Evolutionary conservation across 768 basidiomycete genomes (phyloP).

Genomic region (Mycena leptocephala): DNA sequence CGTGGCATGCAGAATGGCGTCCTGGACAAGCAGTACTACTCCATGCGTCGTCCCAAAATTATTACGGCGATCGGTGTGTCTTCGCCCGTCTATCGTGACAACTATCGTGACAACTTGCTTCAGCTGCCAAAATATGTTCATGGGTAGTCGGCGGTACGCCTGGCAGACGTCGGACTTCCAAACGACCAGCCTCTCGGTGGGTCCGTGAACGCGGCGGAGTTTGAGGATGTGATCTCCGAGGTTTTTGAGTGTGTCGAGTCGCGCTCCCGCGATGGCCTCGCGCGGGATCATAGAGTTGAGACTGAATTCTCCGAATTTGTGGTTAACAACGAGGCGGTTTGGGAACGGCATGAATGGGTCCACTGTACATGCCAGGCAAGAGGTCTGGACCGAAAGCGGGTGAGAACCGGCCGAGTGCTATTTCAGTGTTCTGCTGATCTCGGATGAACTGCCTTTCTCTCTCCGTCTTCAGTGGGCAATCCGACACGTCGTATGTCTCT

Average conservation of each 20-base stretch:
- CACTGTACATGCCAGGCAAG: constrained; percentile 60
- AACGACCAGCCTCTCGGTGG: constrained; percentile 36
- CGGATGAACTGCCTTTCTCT: too few relatives aligned
- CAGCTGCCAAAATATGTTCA: constrained; percentile 50
- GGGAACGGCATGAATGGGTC: constrained; percentile 57
- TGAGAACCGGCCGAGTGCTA: constrained; percentile 40
- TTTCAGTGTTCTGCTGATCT: not conserved
- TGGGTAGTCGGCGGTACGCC: constrained; percentile 46
- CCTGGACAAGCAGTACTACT: too few relatives aligned
- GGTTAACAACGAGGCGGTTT: constrained; percentile 57
- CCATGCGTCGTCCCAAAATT: not conserved
- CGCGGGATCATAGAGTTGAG: not conserved
- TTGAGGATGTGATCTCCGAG: constrained; percentile 44
- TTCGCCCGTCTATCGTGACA: constrained; percentile 18
- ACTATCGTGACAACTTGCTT: constrained; percentile 44
- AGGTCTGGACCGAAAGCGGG: constrained; percentile 51
- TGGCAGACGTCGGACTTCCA: constrained; percentile 58
- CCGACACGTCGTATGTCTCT: too few relatives aligned
- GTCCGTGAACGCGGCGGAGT: constrained; percentile 26
- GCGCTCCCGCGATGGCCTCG: constrained; percentile 29
- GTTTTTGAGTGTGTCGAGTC: constrained; percentile 52
- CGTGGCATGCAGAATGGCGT: too few relatives aligned
- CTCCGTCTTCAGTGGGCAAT: too few relatives aligned
- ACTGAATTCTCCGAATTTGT: constrained; percentile 50
- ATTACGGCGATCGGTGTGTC: constrained; percentile 26